These are phyloP conservation scores for Clonostachys byssicola DNA, from an alignment of 2,329 filamentous ascomycete genomes.

Conservation along the genomic window DNA sequence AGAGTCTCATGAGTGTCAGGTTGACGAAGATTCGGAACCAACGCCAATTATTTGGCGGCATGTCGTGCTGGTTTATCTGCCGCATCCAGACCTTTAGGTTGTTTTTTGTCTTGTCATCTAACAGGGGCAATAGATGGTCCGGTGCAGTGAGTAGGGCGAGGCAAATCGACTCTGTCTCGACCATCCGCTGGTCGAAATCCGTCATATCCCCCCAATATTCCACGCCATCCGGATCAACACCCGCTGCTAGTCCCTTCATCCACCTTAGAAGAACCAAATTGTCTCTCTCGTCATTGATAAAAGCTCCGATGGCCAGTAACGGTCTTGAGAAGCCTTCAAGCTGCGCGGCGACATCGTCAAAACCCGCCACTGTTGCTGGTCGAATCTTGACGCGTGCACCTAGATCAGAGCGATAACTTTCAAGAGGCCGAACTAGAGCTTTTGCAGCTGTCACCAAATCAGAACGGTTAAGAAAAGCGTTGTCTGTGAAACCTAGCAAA, in stretches of 20 bases:
- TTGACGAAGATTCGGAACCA: conserved; percentile 49
- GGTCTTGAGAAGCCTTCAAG: conserved; percentile 38
- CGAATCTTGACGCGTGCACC: conserved; percentile 29
- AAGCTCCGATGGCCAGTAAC: conserved; percentile 23
- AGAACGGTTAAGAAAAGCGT: conserved; percentile 23
- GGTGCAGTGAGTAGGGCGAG: conserved; percentile 41
- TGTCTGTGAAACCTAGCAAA: conserved; percentile 33
- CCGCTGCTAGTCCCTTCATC: conserved; percentile 19
- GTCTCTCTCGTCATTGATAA: conserved; percentile 6
- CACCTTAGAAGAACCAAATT: conserved; percentile 17
- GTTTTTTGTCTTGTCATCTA: conserved; percentile 9
- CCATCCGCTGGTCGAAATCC: conserved; percentile 46
- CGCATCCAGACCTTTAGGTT: conserved; percentile 31
- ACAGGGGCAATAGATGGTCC: conserved; percentile 19
- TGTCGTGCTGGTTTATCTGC: conserved; percentile 34
- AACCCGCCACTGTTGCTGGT: conserved; percentile 29
- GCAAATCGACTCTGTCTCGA: conserved; percentile 46
- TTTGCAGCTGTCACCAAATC: conserved; percentile 26
- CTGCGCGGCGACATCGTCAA: conserved; percentile 38
- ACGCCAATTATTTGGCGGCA: conserved; percentile 45
- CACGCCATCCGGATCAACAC: conserved; percentile 17
- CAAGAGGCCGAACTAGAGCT: conserved; percentile 25
- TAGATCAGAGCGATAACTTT: conserved; percentile 21
- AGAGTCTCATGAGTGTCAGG: conserved; percentile 34
- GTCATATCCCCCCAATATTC: conserved; percentile 44